Conservation (phyloP, 2,329 filamentous ascomycete genomes). For the Diaporthe citri region DNA sequence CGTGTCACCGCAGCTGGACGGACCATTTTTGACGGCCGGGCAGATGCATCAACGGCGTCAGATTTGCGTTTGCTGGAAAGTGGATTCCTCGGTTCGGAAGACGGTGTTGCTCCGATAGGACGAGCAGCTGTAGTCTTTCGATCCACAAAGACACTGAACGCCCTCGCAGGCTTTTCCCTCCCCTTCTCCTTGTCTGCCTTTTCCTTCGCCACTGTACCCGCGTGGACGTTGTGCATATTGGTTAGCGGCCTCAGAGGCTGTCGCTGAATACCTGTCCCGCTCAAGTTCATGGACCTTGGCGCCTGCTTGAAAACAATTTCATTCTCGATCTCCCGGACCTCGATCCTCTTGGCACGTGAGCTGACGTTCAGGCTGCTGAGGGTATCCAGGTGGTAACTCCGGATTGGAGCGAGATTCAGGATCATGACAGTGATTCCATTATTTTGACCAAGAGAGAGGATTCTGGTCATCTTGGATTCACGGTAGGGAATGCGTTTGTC, state of each 20-base stretch:
- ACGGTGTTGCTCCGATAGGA: constrained; percentile 47
- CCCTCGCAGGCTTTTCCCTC: constrained; percentile 79
- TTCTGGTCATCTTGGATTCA: constrained; percentile 97
- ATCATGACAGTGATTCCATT: constrained; percentile 98
- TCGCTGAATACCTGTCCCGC: constrained; percentile 63
- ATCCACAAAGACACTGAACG: constrained; percentile 90
- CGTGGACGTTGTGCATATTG: constrained; percentile 80
- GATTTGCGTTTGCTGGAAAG: constrained; percentile 49
- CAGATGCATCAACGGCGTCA: constrained; percentile 53
- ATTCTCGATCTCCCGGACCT: constrained; percentile 95
- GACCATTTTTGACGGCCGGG: constrained; percentile 63
- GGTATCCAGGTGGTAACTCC: constrained; percentile 93
- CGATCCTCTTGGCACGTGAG: constrained; percentile 95
- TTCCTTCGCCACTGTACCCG: constrained; percentile 62
- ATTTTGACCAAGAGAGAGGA: constrained; percentile 92
- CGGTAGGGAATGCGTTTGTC: constrained; percentile 88
- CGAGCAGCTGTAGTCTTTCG: constrained; percentile 63
- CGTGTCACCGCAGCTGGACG: constrained; percentile 49
- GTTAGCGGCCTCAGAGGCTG: constrained; percentile 85
- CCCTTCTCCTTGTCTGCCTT: constrained; percentile 65
- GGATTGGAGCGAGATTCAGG: constrained; percentile 90
- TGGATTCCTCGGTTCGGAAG: constrained; percentile 22
- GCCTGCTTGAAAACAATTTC: constrained; percentile 88
- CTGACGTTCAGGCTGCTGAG: constrained; percentile 95
- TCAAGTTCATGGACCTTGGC: constrained; percentile 65